Percentiles rank a stretch among this genome's conserved stretches.
These are phyloP conservation scores for Fusarium proliferatum DNA, from an alignment of 2,329 filamentous ascomycete species.

Conservation along the genomic window DNA sequence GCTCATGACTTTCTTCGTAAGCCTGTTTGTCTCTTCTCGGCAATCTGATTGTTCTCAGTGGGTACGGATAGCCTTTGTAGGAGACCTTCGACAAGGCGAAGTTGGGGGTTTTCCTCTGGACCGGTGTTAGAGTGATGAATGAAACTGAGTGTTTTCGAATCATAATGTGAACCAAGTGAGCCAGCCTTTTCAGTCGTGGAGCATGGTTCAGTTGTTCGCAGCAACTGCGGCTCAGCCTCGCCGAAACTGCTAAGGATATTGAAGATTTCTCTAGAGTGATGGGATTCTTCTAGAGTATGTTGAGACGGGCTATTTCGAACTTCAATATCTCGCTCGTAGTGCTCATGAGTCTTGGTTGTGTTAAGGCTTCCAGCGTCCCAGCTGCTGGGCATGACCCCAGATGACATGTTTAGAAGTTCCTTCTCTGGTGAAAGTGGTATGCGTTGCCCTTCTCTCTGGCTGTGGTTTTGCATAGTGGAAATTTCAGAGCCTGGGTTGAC, in stretches of 20 bases:
- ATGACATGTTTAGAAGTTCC: conserved; percentile 22
- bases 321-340: conserved; percentile 3
- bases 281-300: conserved; percentile 20
- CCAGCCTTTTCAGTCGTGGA: conserved; percentile 32
- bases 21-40: conserved; percentile 46
- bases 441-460: conserved; percentile 6
- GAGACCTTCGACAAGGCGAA: conserved; percentile 40
- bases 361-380: conserved; percentile 1
- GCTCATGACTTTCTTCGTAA: conserved; percentile 39
- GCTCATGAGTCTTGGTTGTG: conserved; percentile 10
- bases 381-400: conserved; percentile 15
- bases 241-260: conserved; percentile 11
- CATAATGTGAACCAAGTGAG: conserved; percentile 28
- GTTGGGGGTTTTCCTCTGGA: conserved; percentile 25
- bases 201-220: conserved; percentile 1
- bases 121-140: conserved; percentile 15
- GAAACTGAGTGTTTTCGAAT: conserved; percentile 28
- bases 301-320: background rate
- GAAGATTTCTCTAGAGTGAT: background rate
- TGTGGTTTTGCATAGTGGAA: conserved; percentile 3
- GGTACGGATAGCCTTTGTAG: conserved; percentile 29
- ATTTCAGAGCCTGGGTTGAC: background rate
- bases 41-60: conserved; percentile 45
- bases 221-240: conserved; percentile 15
- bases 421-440: conserved; percentile 29